Percentiles rank a stretch among this genome's conserved stretches.
Evolutionary conservation across 352 stramenopile species (phyloP).

Genomic region (Phytopythium aichiense): DNA sequence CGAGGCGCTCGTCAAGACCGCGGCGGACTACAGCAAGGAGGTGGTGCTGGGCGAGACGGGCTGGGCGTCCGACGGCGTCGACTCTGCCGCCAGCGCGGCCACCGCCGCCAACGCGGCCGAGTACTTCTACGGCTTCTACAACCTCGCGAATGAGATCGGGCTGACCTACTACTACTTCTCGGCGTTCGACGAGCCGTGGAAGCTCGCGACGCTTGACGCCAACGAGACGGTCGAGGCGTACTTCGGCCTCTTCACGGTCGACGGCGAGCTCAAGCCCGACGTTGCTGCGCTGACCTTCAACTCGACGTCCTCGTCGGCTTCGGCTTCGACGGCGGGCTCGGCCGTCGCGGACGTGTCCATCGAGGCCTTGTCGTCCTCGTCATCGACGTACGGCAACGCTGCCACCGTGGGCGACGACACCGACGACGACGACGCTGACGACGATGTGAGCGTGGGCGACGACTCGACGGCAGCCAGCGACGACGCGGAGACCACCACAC

Average conservation of each 20-base stretch:
- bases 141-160: slow-evolving; percentile 37
- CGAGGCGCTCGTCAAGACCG: slow-evolving; percentile 23
- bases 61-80: slow-evolving; percentile 42
- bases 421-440: neutral
- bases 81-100: slow-evolving; percentile 27
- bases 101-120: slow-evolving; percentile 30
- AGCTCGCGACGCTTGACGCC: slow-evolving; percentile 37
- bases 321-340: slow-evolving; percentile 4
- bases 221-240: slow-evolving; percentile 67
- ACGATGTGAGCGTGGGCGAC: slow-evolving; percentile 1
- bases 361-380: slow-evolving; percentile 2
- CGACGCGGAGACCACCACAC: neutral
- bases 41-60: slow-evolving; percentile 70
- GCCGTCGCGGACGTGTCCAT: slow-evolving; percentile 3
- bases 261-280: slow-evolving; percentile 44
- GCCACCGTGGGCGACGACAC: slow-evolving; percentile 12
- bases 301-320: slow-evolving; percentile 15
- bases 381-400: slow-evolving; percentile 1
- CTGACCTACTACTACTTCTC: slow-evolving; percentile 71
- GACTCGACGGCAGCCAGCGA: neutral
- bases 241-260: slow-evolving; percentile 55
- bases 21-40: slow-evolving; percentile 37
- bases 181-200: slow-evolving; percentile 61
- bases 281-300: slow-evolving; percentile 35
- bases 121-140: slow-evolving; percentile 66